Conservation (phyloP, 2,329 filamentous ascomycete genomes). For the Alternaria sp. region DNA sequence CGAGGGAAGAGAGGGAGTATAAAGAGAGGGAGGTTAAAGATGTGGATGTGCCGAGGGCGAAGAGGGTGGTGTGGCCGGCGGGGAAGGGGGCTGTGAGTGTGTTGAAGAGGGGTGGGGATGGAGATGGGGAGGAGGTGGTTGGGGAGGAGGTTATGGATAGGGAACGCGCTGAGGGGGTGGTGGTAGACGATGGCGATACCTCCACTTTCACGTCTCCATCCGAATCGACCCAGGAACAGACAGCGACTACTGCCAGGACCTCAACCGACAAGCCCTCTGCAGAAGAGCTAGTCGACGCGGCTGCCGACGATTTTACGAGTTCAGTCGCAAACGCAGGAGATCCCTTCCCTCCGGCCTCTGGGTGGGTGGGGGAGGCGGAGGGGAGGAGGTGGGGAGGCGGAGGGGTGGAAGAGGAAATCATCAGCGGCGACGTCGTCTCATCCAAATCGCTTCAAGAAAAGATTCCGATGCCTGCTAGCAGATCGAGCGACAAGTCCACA, state of each 20-base stretch:
- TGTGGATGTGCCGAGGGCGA: not conserved
- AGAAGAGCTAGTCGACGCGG: not conserved
- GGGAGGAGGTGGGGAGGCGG: no score
- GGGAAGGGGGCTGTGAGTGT: not conserved
- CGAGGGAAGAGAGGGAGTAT: not conserved
- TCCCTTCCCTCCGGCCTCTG: not conserved
- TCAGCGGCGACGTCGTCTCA: no score
- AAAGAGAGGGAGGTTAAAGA: not conserved
- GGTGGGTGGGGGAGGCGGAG: no score
- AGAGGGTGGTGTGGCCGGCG: not conserved
- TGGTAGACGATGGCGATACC: no score
- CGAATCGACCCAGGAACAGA: not conserved
- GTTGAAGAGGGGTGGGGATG: not conserved
- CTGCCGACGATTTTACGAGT: not conserved
- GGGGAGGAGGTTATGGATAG: not conserved
- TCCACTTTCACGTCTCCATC: no score
- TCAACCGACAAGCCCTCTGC: fast-evolving
- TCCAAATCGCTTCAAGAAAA: no score
- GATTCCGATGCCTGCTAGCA: no score
- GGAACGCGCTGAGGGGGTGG: not conserved
- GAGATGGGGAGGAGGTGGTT: not conserved
- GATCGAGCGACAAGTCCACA: no score
- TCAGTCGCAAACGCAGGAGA: not conserved
- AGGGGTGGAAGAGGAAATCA: no score
- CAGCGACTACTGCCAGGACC: no score